Evolutionary conservation across 495 filamentous ascomycete genomes (phyloP).

Genomic region (Penicillium tannophilum): DNA sequence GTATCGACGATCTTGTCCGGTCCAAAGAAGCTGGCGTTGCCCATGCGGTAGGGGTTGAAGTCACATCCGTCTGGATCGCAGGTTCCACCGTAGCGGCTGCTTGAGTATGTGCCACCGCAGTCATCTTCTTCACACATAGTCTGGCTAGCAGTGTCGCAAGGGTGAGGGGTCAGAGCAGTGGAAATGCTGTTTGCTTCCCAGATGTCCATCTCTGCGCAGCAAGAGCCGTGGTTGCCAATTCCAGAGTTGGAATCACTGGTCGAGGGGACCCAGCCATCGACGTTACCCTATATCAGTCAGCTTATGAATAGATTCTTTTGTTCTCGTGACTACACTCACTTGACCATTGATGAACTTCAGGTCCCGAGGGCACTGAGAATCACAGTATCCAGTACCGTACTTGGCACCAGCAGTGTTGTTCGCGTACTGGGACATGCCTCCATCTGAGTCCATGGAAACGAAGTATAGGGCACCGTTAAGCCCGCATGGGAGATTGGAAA

Average conservation of each 20-base stretch:
- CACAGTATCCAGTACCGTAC: constrained; percentile 76
- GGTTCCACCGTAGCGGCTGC: constrained; percentile 49
- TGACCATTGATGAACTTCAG: constrained; percentile 68
- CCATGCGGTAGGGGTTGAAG: constrained; percentile 75
- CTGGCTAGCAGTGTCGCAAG: constrained; percentile 58
- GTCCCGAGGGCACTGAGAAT: constrained; percentile 70
- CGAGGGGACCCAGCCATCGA: constrained; percentile 62
- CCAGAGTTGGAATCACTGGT: constrained; percentile 62
- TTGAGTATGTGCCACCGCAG: constrained; percentile 54
- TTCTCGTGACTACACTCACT: not conserved
- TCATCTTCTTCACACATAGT: constrained; percentile 58
- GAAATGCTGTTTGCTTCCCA: constrained; percentile 70
- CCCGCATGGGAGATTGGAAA: constrained; percentile 65
- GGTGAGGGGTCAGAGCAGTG: constrained; percentile 62
- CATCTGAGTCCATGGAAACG: constrained; percentile 63
- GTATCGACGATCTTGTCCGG: constrained; percentile 64
- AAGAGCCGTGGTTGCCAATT: constrained; percentile 60
- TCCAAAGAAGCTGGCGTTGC: constrained; percentile 65
- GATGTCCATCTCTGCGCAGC: constrained; percentile 75
- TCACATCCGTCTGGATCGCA: constrained; percentile 81
- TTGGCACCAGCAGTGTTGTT: constrained; percentile 68
- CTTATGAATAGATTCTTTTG: not conserved
- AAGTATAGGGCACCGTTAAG: constrained; percentile 75
- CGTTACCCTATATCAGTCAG: constrained; percentile 36
- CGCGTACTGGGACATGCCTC: constrained; percentile 52